These are phyloP conservation scores for Aureobasidium sp. DNA, from an alignment of 2,329 filamentous ascomycete genomes.

Conservation along the genomic window DNA sequence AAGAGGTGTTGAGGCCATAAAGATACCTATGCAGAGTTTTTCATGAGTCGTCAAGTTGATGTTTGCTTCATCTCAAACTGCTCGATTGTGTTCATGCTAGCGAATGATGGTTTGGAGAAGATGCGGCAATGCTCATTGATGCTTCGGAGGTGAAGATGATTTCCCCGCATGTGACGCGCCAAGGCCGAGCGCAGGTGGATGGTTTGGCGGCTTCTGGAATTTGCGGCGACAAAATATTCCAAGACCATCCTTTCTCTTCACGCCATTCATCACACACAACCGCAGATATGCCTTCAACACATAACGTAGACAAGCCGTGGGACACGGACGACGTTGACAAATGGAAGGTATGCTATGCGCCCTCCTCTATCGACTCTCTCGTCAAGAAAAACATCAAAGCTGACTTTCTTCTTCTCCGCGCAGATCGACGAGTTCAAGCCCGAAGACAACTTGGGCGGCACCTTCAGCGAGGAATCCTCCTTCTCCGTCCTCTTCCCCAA, in stretches of 20 bases:
- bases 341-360: slow-evolving; percentile 55
- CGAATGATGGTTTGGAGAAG: neutral
- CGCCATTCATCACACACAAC: neutral
- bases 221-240: slow-evolving; percentile 8
- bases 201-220: neutral
- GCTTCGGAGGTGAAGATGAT: neutral
- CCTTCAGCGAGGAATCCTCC: slow-evolving; percentile 86
- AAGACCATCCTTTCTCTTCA: neutral
- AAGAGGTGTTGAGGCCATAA: neutral
- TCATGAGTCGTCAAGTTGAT: neutral
- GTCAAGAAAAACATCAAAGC: neutral
- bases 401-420: slow-evolving; percentile 3
- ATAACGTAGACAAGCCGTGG: slow-evolving; percentile 88
- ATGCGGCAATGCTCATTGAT: neutral
- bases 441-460: slow-evolving; percentile 75
- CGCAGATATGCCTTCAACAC: slow-evolving; percentile 69
- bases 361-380: no score
- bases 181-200: neutral
- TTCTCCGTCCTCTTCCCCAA: slow-evolving; percentile 84
- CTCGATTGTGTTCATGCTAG: no score
- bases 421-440: slow-evolving; percentile 75
- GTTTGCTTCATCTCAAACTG: neutral
- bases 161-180: neutral
- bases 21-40: neutral
- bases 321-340: slow-evolving; percentile 97